Percentiles rank a stretch among this genome's conserved stretches.
These are phyloP conservation scores for Thraustochytrium sp. DNA, from an alignment of 352 stramenopile species.

Conservation along the genomic window DNA sequence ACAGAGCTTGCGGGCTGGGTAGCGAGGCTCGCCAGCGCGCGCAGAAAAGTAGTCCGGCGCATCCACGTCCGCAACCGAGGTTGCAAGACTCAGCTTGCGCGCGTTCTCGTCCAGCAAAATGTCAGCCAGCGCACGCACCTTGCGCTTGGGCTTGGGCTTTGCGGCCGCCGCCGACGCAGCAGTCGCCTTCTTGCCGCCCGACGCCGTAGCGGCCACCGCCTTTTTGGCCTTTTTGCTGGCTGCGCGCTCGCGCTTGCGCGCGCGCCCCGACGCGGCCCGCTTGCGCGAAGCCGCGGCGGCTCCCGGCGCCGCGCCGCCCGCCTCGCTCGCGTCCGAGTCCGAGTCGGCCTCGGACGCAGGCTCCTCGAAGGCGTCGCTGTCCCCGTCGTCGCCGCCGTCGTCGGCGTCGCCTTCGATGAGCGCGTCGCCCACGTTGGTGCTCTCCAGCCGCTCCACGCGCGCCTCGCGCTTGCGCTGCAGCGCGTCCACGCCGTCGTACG, in stretches of 20 bases:
- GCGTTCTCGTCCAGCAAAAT: slow-evolving; percentile 22
- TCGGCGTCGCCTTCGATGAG: slow-evolving; percentile 25
- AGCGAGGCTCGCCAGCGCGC: background rate
- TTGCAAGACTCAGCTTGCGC: background rate
- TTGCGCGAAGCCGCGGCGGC: too few relatives aligned
- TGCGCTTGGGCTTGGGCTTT: background rate
- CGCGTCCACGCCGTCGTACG: slow-evolving; percentile 14
- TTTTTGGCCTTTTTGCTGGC: background rate
- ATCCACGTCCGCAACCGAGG: background rate
- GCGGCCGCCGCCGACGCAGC: too few relatives aligned
- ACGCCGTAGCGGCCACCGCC: background rate
- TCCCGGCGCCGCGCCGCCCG: background rate
- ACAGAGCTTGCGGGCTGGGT: slow-evolving; percentile 6
- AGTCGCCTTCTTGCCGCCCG: too few relatives aligned
- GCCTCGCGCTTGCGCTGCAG: slow-evolving; percentile 17
- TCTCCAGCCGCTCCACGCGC: slow-evolving; percentile 11
- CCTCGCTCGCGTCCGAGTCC: background rate
- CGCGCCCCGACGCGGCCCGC: too few relatives aligned
- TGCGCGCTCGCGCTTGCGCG: background rate
- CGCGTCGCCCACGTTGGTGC: slow-evolving; percentile 17
- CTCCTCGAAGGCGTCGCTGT: slow-evolving; percentile 29
- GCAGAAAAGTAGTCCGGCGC: slow-evolving; percentile 11
- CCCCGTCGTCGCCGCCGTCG: background rate
- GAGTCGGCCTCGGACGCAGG: slow-evolving; percentile 17
- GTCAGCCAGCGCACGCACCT: background rate